phyloP scores from a whole-genome alignment of 345 rosid genomes.

The Eucalyptus globulus region DNA sequence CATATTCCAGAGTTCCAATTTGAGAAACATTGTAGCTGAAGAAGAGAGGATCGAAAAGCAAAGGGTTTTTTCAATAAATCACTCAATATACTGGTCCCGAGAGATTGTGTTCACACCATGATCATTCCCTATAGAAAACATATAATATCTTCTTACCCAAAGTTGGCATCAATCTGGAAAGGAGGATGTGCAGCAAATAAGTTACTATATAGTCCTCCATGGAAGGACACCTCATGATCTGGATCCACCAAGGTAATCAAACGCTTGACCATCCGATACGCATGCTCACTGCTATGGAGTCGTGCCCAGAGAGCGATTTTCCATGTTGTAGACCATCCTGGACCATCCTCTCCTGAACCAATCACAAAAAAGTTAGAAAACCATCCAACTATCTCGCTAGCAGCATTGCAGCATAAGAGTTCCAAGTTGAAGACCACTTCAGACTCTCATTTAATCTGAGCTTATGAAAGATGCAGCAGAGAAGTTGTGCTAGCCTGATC shows the following conservation, averaged over 20 bases:
- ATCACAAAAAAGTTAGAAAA: neutral
- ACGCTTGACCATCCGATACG: conserved; percentile 66
- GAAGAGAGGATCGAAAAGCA: neutral
- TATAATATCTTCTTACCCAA: conserved; percentile 49
- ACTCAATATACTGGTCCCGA: neutral
- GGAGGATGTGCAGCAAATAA: conserved; percentile 94
- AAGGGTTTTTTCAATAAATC: neutral
- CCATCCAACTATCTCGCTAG: neutral
- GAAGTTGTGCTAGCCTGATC: neutral
- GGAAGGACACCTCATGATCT: conserved; percentile 29
- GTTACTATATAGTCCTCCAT: conserved; percentile 85
- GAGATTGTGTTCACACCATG: neutral
- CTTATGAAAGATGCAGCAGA: neutral
- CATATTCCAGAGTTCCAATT: neutral
- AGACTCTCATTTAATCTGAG: neutral
- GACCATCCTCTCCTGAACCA: conserved; percentile 79
- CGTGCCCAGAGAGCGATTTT: conserved; percentile 86
- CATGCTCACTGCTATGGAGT: conserved; percentile 57
- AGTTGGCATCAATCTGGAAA: conserved; percentile 93
- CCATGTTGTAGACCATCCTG: conserved; percentile 97
- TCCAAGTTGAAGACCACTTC: neutral
- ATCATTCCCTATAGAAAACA: neutral
- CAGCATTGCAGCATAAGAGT: neutral
- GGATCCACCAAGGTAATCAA: conserved; percentile 72
- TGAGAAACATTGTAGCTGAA: neutral